Conservation (phyloP, 2,329 filamentous ascomycete genomes). For the Alternaria consortialis region DNA sequence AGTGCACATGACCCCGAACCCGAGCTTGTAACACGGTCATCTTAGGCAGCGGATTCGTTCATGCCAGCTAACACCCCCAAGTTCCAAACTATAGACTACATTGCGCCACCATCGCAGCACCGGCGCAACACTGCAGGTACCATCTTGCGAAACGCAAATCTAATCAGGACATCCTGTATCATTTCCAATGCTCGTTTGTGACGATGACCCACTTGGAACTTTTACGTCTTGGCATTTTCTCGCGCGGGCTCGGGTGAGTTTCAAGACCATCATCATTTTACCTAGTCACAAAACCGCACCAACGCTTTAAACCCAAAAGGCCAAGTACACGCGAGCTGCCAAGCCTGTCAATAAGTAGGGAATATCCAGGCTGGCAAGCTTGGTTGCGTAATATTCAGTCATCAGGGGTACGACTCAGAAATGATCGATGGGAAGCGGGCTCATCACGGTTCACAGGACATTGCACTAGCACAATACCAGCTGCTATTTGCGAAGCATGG, state of each 20-base stretch:
- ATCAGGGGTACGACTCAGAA: constrained; percentile 1
- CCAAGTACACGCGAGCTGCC: background rate
- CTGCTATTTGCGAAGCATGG: background rate
- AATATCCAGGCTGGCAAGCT: background rate
- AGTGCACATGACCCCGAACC: background rate
- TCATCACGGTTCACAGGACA: constrained; percentile 6
- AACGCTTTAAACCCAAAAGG: background rate
- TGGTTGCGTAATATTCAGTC: constrained; percentile 3
- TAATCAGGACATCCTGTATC: background rate
- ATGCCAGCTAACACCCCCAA: constrained; percentile 1
- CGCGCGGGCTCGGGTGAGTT: constrained; percentile 3
- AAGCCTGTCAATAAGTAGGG: background rate
- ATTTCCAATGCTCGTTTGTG: constrained; percentile 1
- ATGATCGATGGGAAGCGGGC: constrained; percentile 2
- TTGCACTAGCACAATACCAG: constrained; percentile 12
- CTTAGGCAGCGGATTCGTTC: background rate
- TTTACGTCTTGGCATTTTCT: constrained; percentile 1
- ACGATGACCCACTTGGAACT: constrained; percentile 1
- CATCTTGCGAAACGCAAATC: background rate
- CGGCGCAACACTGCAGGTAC: background rate
- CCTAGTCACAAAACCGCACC: background rate
- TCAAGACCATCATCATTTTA: constrained; percentile 2
- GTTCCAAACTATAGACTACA: constrained; percentile 2
- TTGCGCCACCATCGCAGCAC: constrained; percentile 4
- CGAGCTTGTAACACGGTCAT: background rate